Evolutionary conservation across 495 filamentous ascomycete genomes (phyloP).

Genomic region (Xylaria curta): DNA sequence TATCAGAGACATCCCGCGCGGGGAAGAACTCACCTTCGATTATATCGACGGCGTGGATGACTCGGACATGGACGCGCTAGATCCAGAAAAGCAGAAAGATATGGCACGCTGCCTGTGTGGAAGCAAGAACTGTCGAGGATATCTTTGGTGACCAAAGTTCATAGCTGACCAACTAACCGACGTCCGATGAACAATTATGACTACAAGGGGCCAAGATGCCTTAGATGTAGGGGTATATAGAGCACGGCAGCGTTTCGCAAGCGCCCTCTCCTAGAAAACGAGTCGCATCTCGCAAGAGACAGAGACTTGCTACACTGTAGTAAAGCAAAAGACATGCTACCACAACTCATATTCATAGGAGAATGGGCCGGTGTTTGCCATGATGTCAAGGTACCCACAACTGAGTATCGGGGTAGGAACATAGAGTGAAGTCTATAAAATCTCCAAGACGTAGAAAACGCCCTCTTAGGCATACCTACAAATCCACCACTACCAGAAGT

Average conservation of each 20-base stretch:
- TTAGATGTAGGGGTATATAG: not conserved
- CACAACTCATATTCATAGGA: not conserved
- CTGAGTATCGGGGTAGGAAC: not conserved
- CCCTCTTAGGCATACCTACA: too few species aligned
- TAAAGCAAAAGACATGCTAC: not conserved
- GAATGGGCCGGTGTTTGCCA: not conserved
- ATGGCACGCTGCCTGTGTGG: conserved; percentile 73
- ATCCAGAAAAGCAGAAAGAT: conserved; percentile 52
- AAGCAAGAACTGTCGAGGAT: conserved; percentile 68
- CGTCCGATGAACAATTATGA: not conserved
- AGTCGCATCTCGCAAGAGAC: not conserved
- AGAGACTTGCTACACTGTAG: not conserved
- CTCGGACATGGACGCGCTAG: conserved; percentile 55
- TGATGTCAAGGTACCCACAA: not conserved
- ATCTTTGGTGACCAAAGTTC: conserved; percentile 60
- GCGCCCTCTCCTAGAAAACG: not conserved
- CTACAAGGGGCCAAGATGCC: not conserved
- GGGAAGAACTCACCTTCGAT: conserved; percentile 85
- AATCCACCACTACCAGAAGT: too few species aligned
- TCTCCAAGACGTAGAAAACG: not conserved
- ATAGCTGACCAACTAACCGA: not conserved
- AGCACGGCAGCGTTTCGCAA: not conserved
- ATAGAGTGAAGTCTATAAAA: not conserved
- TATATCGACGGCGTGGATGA: conserved; percentile 68
- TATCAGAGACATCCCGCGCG: conserved; percentile 66